Evolutionary conservation across 2,329 filamentous ascomycete species (phyloP).

Genomic region (Aureobasidium zeae): DNA sequence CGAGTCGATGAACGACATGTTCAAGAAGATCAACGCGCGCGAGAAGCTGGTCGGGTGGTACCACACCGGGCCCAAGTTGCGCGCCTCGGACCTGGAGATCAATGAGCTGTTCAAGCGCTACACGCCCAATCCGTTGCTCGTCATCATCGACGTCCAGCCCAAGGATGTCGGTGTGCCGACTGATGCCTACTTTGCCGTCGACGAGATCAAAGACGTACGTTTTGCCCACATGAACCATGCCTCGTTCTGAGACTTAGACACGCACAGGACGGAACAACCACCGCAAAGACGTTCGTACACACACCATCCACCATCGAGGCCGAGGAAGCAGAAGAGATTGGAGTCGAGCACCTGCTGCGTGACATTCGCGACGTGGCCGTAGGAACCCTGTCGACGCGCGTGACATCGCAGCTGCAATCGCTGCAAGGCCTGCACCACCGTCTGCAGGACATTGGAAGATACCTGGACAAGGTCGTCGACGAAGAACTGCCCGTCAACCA

Average conservation of each 20-base stretch:
- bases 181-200: slow-evolving; percentile 97
- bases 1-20: slow-evolving; percentile 99
- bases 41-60: slow-evolving; percentile 99
- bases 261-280: slow-evolving; percentile 87
- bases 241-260: not conserved
- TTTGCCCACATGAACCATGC: slow-evolving; percentile 5
- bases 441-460: slow-evolving; percentile 87
- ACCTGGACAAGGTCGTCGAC: slow-evolving; percentile 91
- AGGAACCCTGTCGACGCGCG: slow-evolving; percentile 88
- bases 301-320: slow-evolving; percentile 97
- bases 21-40: slow-evolving; percentile 98
- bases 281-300: slow-evolving; percentile 94
- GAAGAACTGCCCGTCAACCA: slow-evolving; percentile 92
- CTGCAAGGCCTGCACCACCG: slow-evolving; percentile 91
- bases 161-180: slow-evolving; percentile 97
- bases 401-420: slow-evolving; percentile 95
- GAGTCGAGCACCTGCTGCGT: slow-evolving; percentile 92
- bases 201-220: slow-evolving; percentile 93
- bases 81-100: slow-evolving; percentile 95
- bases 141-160: slow-evolving; percentile 97
- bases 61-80: slow-evolving; percentile 92
- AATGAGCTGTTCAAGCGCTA: slow-evolving; percentile 99
- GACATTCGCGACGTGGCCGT: slow-evolving; percentile 98
- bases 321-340: slow-evolving; percentile 97
- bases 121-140: slow-evolving; percentile 87